phyloP scores from a whole-genome alignment of 768 basidiomycete species.

The Podaxis carcinomalis region DNA sequence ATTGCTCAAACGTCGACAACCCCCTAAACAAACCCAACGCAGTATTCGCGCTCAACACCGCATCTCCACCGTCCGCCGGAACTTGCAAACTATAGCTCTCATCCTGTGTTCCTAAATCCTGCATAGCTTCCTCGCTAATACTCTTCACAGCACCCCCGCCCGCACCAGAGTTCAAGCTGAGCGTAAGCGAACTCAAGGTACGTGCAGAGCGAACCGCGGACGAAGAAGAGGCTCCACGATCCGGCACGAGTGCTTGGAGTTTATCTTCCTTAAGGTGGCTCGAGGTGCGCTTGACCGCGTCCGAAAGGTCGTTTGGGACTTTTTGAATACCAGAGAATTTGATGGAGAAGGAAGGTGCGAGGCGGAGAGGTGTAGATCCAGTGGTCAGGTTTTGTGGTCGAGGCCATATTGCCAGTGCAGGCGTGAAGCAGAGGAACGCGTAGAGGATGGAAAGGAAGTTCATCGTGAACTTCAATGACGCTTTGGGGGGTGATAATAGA shows the following conservation, averaged over 20 bases:
- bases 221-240: slow-evolving; percentile 53
- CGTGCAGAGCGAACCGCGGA: slow-evolving; percentile 34
- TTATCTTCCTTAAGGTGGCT: slow-evolving; percentile 46
- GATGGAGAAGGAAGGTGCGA: slow-evolving; percentile 32
- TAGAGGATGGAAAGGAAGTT: slow-evolving; percentile 11
- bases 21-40: slow-evolving; percentile 70
- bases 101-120: slow-evolving; percentile 44
- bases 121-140: slow-evolving; percentile 53
- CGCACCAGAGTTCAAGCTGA: slow-evolving; percentile 30
- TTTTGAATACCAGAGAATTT: slow-evolving; percentile 38
- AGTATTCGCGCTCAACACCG: slow-evolving; percentile 55
- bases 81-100: slow-evolving; percentile 61
- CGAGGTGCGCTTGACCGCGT: slow-evolving; percentile 47
- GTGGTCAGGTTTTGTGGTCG: slow-evolving; percentile 38
- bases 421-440: slow-evolving; percentile 19
- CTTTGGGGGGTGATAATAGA: background rate
- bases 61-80: slow-evolving; percentile 51
- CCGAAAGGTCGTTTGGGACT: slow-evolving; percentile 50
- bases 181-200: slow-evolving; percentile 36
- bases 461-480: background rate
- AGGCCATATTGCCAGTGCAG: slow-evolving; percentile 32
- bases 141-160: slow-evolving; percentile 28
- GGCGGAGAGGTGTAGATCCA: slow-evolving; percentile 32
- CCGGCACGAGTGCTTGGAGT: slow-evolving; percentile 54
- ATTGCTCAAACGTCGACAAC: slow-evolving; percentile 67